Evolutionary conservation across 164 flowering plant species (phyloP).

Genomic region (Annona cherimola): DNA sequence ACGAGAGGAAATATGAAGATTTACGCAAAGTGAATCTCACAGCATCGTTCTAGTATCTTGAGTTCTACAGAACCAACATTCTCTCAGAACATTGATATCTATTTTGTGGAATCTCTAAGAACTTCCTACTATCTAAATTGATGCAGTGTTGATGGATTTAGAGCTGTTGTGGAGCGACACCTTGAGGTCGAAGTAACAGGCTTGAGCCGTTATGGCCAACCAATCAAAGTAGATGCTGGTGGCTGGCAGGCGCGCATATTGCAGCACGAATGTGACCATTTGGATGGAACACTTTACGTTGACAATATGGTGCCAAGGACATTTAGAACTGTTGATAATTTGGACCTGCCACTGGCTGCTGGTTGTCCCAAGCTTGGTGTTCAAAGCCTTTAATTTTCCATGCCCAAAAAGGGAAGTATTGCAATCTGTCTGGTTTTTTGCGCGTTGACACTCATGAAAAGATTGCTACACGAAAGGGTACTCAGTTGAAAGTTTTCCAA

Average conservation of each 20-base stretch:
- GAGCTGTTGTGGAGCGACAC: conserved; percentile 76
- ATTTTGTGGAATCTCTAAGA: background rate
- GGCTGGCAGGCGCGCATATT: conserved; percentile 96
- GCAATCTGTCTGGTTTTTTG: background rate
- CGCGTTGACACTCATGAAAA: background rate
- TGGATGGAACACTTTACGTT: conserved; percentile 85
- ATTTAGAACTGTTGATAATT: conserved; percentile 67
- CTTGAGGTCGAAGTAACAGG: conserved; percentile 84
- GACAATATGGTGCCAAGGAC: conserved; percentile 82
- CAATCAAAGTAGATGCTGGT: conserved; percentile 62
- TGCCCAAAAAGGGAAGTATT: background rate
- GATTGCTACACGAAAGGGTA: background rate
- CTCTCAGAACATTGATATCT: background rate
- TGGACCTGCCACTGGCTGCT: conserved; percentile 74
- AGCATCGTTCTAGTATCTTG: background rate
- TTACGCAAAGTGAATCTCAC: background rate
- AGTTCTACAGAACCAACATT: background rate
- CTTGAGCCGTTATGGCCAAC: conserved; percentile 58
- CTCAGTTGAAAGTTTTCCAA: background rate
- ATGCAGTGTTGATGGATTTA: conserved; percentile 83
- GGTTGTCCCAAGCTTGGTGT: conserved; percentile 73
- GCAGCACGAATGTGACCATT: conserved; percentile 92
- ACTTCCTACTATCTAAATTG: background rate
- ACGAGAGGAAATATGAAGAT: too few relatives aligned
- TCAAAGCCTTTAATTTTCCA: conserved; percentile 13